Evolutionary conservation across 1,139 yeast species (phyloP).

Genomic region (Meyerozyma carpophila): DNA sequence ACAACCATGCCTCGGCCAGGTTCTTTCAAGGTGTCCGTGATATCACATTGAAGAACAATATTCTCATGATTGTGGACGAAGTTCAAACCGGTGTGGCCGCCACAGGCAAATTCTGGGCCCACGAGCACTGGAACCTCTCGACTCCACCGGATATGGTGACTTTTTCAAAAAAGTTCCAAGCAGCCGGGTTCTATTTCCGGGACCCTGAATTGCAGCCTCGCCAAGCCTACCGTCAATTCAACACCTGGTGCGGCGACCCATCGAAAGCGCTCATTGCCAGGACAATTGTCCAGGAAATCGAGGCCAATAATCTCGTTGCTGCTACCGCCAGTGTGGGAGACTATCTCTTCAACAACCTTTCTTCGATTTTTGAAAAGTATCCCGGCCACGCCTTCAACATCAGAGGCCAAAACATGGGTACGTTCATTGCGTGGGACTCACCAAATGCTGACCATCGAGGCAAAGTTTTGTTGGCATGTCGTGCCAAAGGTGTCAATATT

Average conservation of each 20-base stretch:
- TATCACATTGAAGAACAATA: constrained; percentile 51
- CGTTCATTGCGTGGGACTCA: constrained; percentile 74
- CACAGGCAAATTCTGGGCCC: constrained; percentile 69
- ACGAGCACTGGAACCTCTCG: constrained; percentile 60
- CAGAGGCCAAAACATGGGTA: constrained; percentile 65
- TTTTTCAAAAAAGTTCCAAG: constrained; percentile 72
- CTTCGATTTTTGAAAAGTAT: constrained; percentile 34
- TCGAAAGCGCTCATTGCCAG: constrained; percentile 61
- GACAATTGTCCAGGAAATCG: constrained; percentile 56
- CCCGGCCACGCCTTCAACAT: constrained; percentile 45
- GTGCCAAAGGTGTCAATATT: constrained; percentile 56
- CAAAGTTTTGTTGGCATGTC: constrained; percentile 42
- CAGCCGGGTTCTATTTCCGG: constrained; percentile 72
- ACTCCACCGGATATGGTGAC: constrained; percentile 71
- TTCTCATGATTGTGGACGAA: constrained; percentile 64
- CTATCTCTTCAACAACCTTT: constrained; percentile 48
- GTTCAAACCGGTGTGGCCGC: constrained; percentile 78
- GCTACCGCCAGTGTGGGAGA: constrained; percentile 55
- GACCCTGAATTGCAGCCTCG: constrained; percentile 59
- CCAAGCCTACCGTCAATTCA: constrained; percentile 68
- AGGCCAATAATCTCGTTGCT: constrained; percentile 44
- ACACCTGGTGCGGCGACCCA: constrained; percentile 85
- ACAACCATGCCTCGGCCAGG: constrained; percentile 56
- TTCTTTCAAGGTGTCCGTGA: constrained; percentile 66
- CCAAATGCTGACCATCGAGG: constrained; percentile 44